These are phyloP conservation scores for Lasiosphaeriaceae sp. DNA, from an alignment of 495 filamentous ascomycete genomes.

Conservation along the genomic window DNA sequence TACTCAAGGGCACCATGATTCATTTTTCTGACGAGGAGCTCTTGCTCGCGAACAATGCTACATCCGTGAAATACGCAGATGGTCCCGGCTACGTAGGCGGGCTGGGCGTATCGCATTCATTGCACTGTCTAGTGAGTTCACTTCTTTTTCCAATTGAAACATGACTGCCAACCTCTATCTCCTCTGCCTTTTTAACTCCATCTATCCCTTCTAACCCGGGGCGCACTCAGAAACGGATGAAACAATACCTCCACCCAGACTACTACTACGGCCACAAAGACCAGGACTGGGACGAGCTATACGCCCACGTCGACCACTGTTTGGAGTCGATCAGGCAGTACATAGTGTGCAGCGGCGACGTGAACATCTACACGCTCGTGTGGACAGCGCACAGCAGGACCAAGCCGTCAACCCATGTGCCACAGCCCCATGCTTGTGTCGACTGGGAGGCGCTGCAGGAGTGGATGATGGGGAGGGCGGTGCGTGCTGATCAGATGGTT, in stretches of 20 bases:
- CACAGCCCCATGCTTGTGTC: slow-evolving; percentile 28
- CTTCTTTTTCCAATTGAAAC: background rate
- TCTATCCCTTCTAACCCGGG: background rate
- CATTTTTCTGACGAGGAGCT: slow-evolving; percentile 12
- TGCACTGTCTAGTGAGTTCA: slow-evolving; percentile 19
- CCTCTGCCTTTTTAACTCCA: background rate
- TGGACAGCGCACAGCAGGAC: slow-evolving; percentile 14
- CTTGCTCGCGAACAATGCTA: slow-evolving; percentile 8
- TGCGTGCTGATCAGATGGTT: slow-evolving; percentile 19
- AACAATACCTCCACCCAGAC: slow-evolving; percentile 21
- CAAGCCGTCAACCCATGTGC: slow-evolving; percentile 13
- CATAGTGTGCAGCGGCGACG: slow-evolving; percentile 13
- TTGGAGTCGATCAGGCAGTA: slow-evolving; percentile 16
- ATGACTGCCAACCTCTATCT: background rate
- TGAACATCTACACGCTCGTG: slow-evolving; percentile 15
- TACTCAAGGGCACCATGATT: slow-evolving; percentile 15
- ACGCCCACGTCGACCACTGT: slow-evolving; percentile 20
- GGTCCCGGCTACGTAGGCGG: slow-evolving; percentile 17
- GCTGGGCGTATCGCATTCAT: slow-evolving; percentile 15
- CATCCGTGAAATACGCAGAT: slow-evolving; percentile 12
- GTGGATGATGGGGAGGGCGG: slow-evolving; percentile 24
- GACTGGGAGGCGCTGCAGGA: slow-evolving; percentile 28
- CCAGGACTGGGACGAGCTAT: slow-evolving; percentile 14
- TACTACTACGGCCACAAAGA: slow-evolving; percentile 18
- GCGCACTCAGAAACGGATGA: slow-evolving; percentile 17